Base-by-base conservation (phyloP, 2,329 filamentous ascomycete genomes). In the Diaporthe eres region DNA sequence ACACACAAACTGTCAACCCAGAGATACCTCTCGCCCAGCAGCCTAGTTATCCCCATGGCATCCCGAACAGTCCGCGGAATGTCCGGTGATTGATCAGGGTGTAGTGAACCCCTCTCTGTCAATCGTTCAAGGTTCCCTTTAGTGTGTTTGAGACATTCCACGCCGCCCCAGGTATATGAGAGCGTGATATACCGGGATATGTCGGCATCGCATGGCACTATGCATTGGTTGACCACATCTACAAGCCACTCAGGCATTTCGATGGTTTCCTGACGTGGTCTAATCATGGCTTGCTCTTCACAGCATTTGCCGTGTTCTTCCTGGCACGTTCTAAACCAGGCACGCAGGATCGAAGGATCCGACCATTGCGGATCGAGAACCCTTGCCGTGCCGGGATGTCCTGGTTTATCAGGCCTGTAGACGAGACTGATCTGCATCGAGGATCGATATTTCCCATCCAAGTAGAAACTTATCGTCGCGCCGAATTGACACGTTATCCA, bases 1-100 rank as follows among this genome's bases (percentile, higher is more conserved):
- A 68, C 22, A 17, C 58, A 61, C 2, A 61, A 22, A 25, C 58
- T 61, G 22, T 61, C 58, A 9, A 61, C 58, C 58, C 58, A 61
- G 4, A 61, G 34, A 42, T 61, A 61, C 12, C 34, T 39, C 22
- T 61, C 58, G 9, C 22, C 58, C 2, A 61, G 22, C 1, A 15
- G 15, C 0, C 13, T n/a, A 3, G 58, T 61, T 7, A 61, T 15
- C 10, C n/a, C 22, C 5, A 61, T 25, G 15, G 58, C 58, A 1
- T 61, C 58, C 5, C 58, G 58, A 61, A 61, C 12, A 39, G 58
- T 61, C 58, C 22, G 58, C 2, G 58, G 58, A 12, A 61, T 9
- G 3, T 4, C 22, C 1, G 34, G 13, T 17, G 10, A 6, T 25
- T 61, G 1, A 1, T 28, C 34, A 5, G 34, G 12, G 12, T 15